These are phyloP conservation scores for Elongisporangium prolatum DNA, from an alignment of 352 stramenopile species.

Conservation along the genomic window DNA sequence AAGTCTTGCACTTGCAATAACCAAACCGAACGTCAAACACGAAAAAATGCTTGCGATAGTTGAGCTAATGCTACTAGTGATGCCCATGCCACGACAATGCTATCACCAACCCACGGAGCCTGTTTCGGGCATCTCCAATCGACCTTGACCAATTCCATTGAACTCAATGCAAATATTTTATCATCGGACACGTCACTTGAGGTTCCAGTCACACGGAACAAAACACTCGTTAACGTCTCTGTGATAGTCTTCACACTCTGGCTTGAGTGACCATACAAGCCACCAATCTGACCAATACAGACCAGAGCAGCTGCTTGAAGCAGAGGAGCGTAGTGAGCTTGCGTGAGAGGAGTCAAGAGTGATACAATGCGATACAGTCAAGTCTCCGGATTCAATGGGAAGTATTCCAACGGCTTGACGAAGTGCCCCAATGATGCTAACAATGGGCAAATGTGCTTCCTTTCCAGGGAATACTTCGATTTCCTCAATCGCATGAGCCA, in stretches of 20 bases:
- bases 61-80: conserved; percentile 27
- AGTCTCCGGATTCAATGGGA: conserved; percentile 15
- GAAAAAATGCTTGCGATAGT: conserved; percentile 22
- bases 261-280: conserved; percentile 17
- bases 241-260: conserved; percentile 17
- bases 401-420: conserved; percentile 29
- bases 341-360: conserved; percentile 13
- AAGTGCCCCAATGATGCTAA: conserved; percentile 23
- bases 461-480: conserved; percentile 27
- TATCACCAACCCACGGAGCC: conserved; percentile 3
- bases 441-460: conserved; percentile 8
- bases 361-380: conserved; percentile 7
- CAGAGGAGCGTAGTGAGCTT: conserved; percentile 11
- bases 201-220: neutral
- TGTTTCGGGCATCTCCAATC: neutral
- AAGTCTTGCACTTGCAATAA: conserved; percentile 32
- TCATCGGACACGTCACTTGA: conserved; percentile 7
- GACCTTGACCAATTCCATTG: neutral
- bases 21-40: conserved; percentile 31
- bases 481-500: conserved; percentile 31
- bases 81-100: conserved; percentile 18
- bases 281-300: conserved; percentile 21
- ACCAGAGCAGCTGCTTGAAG: conserved; percentile 16
- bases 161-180: conserved; percentile 14
- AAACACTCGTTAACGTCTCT: conserved; percentile 2